These are phyloP conservation scores for Babesia bigemina DNA, from an alignment of 169 alveolate species.

Conservation along the genomic window DNA sequence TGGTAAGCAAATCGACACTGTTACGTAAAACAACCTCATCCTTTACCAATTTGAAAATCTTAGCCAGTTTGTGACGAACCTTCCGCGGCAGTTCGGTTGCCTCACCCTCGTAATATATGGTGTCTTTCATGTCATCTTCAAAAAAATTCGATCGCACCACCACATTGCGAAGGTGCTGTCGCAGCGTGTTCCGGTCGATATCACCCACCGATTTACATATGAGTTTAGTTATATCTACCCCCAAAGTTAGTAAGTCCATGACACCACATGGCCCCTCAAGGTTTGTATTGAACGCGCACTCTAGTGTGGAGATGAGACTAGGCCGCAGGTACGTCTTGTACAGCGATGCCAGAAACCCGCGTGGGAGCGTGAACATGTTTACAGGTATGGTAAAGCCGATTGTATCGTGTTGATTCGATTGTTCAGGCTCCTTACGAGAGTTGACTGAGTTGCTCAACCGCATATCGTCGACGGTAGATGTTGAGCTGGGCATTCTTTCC, in stretches of 20 bases:
- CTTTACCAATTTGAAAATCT: constrained; percentile 41
- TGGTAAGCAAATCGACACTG: constrained; percentile 10
- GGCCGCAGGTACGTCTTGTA: constrained; percentile 48
- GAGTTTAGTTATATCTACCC: neutral
- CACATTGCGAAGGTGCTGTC: constrained; percentile 15
- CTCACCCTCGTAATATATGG: constrained; percentile 9
- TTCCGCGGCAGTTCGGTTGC: constrained; percentile 8
- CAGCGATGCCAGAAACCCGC: constrained; percentile 50
- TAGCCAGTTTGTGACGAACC: constrained; percentile 1
- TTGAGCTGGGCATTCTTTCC: neutral
- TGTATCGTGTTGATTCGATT: neutral
- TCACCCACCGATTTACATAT: neutral
- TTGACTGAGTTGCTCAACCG: neutral
- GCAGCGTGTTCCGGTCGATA: constrained; percentile 3
- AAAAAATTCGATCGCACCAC: constrained; percentile 7
- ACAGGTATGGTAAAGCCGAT: constrained; percentile 20
- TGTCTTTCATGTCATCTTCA: neutral
- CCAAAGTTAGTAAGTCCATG: constrained; percentile 35
- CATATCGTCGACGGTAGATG: neutral
- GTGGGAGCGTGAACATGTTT: constrained; percentile 18
- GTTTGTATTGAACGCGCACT: constrained; percentile 10
- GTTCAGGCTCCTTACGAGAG: neutral
- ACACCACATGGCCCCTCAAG: constrained; percentile 28
- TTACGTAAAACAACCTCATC: constrained; percentile 44
- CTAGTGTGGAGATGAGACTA: constrained; percentile 20